Conservation (phyloP, 2,329 filamentous ascomycete species). For the Trichoderma hamatum region DNA sequence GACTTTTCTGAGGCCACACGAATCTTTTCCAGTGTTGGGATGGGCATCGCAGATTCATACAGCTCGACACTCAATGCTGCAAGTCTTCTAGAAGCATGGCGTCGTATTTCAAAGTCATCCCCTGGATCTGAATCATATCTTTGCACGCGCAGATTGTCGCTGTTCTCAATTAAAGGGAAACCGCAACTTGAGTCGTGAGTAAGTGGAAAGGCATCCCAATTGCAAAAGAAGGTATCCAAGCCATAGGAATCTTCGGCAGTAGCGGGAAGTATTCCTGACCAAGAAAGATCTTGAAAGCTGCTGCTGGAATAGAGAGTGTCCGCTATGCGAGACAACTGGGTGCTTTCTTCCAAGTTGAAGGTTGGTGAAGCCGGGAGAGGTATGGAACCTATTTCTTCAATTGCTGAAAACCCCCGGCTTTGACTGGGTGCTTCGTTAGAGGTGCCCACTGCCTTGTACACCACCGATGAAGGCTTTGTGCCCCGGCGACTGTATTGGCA, state of each 20-base stretch:
- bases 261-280: neutral
- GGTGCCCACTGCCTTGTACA: neutral
- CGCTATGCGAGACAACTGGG: neutral
- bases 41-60: neutral
- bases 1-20: neutral
- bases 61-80: neutral
- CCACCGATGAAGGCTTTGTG: neutral
- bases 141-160: neutral
- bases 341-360: neutral
- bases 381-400: neutral
- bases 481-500: neutral
- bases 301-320: neutral
- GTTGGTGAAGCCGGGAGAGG: neutral
- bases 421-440: neutral
- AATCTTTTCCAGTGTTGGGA: neutral
- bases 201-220: neutral
- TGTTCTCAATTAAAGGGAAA: neutral
- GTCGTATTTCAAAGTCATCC: neutral
- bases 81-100: neutral
- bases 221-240: neutral
- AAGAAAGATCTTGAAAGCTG: neutral
- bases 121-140: neutral
- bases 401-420: neutral
- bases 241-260: neutral
- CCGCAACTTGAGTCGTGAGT: neutral